A percentile compares a stretch with the other conserved stretches of the same genome.
Conservation (phyloP, 495 filamentous ascomycete species). For the Aspergillus biplanus region DNA sequence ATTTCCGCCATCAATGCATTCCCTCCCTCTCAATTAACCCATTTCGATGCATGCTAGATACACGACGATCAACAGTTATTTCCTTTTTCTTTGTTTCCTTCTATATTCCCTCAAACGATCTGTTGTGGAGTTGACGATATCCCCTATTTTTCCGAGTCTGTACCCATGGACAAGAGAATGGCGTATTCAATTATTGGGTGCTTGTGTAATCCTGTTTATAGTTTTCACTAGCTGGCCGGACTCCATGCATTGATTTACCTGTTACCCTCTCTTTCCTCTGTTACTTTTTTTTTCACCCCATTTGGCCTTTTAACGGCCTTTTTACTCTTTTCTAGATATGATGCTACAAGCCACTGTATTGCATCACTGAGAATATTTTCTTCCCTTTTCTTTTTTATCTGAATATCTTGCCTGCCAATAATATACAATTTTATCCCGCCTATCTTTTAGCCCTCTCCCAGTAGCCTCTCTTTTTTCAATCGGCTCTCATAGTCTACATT, state of each 20-base stretch:
- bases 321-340: conserved; percentile 14
- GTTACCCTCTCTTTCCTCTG: conserved; percentile 23
- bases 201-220: conserved; percentile 29
- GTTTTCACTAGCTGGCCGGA: conserved; percentile 21
- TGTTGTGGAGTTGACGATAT: conserved; percentile 36
- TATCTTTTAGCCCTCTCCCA: background rate
- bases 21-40: background rate
- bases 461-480: background rate
- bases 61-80: conserved; percentile 15
- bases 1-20: conserved; percentile 19
- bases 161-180: conserved; percentile 24
- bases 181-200: conserved; percentile 23
- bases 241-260: conserved; percentile 24
- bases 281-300: conserved; percentile 22
- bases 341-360: background rate
- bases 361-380: conserved; percentile 5
- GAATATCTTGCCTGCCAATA: conserved; percentile 4
- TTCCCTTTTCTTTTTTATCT: conserved; percentile 6
- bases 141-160: conserved; percentile 23
- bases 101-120: conserved; percentile 20
- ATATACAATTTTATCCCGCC: background rate
- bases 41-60: conserved; percentile 22
- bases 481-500: background rate
- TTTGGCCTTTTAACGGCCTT: background rate
- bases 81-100: conserved; percentile 7